A percentile compares a stretch with the other conserved stretches of the same genome.
These are phyloP conservation scores for Crithidia sp. DNA, from an alignment of 208 protist species.

Conservation along the genomic window DNA sequence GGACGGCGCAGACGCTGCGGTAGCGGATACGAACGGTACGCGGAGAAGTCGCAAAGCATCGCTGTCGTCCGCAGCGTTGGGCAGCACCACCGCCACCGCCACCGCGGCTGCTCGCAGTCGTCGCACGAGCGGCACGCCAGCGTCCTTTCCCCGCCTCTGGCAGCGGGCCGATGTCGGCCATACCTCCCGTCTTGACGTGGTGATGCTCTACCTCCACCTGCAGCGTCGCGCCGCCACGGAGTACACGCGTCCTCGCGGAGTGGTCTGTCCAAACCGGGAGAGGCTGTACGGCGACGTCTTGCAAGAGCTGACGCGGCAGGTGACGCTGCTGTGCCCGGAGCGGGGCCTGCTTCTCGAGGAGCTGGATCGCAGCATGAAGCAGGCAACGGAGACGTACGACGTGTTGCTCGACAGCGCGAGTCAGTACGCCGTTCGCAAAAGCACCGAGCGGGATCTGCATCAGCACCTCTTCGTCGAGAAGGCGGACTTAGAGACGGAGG, in stretches of 20 bases:
- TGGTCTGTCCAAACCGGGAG: constrained; percentile 78
- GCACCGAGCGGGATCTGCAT: constrained; percentile 81
- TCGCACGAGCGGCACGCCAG: not conserved
- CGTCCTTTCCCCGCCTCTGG: constrained; percentile 2
- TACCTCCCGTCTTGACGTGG: constrained; percentile 67
- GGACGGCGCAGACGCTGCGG: not conserved
- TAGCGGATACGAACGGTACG: not conserved
- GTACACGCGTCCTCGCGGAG: constrained; percentile 64
- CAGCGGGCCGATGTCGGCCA: constrained; percentile 42
- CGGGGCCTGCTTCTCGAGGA: constrained; percentile 80
- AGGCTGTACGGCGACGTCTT: constrained; percentile 80
- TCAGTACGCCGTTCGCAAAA: constrained; percentile 90
- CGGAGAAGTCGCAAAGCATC: not conserved
- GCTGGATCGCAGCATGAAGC: constrained; percentile 62
- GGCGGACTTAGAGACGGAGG: constrained; percentile 75
- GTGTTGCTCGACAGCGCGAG: constrained; percentile 83
- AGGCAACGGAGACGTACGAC: constrained; percentile 84
- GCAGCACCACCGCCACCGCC: not conserved
- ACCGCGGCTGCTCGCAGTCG: not conserved
- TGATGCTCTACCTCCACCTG: constrained; percentile 81
- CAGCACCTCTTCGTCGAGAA: constrained; percentile 73
- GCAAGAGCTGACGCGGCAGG: constrained; percentile 86
- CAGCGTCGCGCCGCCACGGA: constrained; percentile 59
- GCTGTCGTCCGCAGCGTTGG: not conserved
- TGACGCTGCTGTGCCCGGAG: constrained; percentile 87